Conservation (phyloP, 1,139 yeast genomes). For the Zygotorulaspora mrakii region DNA sequence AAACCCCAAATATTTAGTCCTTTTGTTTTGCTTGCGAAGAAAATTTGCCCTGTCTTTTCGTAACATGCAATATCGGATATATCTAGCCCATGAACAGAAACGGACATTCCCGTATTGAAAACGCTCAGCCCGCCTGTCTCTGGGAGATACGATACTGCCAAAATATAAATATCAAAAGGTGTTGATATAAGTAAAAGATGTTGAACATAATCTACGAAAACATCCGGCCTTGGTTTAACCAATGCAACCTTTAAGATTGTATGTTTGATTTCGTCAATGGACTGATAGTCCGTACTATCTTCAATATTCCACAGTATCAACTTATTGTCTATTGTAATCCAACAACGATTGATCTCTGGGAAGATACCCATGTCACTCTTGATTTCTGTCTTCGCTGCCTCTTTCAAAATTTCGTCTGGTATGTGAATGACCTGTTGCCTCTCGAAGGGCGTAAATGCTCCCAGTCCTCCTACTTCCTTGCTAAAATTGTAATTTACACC, state of each 20-base stretch:
- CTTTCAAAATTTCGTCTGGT: conserved; percentile 81
- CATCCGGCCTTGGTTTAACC: conserved; percentile 73
- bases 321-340: conserved; percentile 84
- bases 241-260: conserved; percentile 72
- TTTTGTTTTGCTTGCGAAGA: conserved; percentile 73
- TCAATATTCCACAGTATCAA: conserved; percentile 78
- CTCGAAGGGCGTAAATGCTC: conserved; percentile 70
- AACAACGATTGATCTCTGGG: conserved; percentile 75
- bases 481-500: conserved; percentile 43
- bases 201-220: conserved; percentile 74
- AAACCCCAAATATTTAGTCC: conserved; percentile 85
- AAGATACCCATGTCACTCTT: conserved; percentile 79
- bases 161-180: conserved; percentile 69
- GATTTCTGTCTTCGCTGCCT: conserved; percentile 60
- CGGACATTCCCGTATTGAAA: conserved; percentile 78
- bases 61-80: conserved; percentile 61
- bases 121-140: conserved; percentile 57
- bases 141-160: conserved; percentile 61
- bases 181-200: conserved; percentile 76
- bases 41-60: conserved; percentile 69
- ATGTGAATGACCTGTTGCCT: conserved; percentile 63
- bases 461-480: conserved; percentile 40
- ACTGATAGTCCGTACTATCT: conserved; percentile 61
- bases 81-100: conserved; percentile 73
- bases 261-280: conserved; percentile 78